These are phyloP conservation scores for Entrophospora sp. DNA, from an alignment of 192 early-diverging fungal species.

Conservation along the genomic window DNA sequence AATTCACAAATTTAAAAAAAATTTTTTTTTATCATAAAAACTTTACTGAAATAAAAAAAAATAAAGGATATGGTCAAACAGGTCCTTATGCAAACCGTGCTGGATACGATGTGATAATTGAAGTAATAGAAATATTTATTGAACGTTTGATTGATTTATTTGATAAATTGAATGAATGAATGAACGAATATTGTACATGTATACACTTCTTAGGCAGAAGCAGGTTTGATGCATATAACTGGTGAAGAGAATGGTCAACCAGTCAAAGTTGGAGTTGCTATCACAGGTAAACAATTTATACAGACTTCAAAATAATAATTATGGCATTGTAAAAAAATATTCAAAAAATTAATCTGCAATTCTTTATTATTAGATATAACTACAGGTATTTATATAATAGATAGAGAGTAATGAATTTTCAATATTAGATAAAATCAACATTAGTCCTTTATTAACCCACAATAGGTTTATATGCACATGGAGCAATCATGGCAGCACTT, in stretches of 20 bases:
- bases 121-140: constrained; percentile 26
- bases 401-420: not conserved
- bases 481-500: constrained; percentile 84
- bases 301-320: too few relatives aligned
- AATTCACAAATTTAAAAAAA: not conserved
- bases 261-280: constrained; percentile 94
- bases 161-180: too few relatives aligned
- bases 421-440: too few relatives aligned
- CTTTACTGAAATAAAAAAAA: too few relatives aligned
- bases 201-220: constrained; percentile 59
- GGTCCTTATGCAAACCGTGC: constrained; percentile 74
- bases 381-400: constrained; percentile 31
- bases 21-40: not conserved
- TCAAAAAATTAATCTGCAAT: too few relatives aligned
- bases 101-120: constrained; percentile 87
- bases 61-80: constrained; percentile 71
- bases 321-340: too few relatives aligned
- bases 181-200: not conserved
- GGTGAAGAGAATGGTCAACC: constrained; percentile 74
- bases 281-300: too few relatives aligned
- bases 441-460: too few relatives aligned
- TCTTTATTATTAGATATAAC: constrained; percentile 38
- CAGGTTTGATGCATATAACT: constrained; percentile 94
- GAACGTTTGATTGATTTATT: too few relatives aligned
- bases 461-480: constrained; percentile 75